phyloP scores from a whole-genome alignment of 192 early-diverging fungal genomes.

The Helicostylum pulchrum region DNA sequence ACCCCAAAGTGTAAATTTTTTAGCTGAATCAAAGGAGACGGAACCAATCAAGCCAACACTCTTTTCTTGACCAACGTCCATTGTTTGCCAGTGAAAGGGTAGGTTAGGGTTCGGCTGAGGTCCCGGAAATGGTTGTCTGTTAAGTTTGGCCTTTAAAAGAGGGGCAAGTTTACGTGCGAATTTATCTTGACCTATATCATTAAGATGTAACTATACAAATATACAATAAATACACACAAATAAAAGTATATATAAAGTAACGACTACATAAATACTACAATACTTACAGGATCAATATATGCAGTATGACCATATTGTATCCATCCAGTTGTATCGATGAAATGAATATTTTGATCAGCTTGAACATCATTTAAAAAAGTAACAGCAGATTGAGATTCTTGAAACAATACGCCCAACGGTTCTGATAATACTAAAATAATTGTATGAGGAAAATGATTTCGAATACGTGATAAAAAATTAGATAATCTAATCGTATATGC shows the following conservation, averaged over 20 bases:
- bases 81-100: constrained; percentile 26
- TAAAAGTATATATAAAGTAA: neutral
- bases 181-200: constrained; percentile 20
- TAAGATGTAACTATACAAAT: constrained; percentile 21
- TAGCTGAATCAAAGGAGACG: constrained; percentile 29
- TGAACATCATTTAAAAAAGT: neutral
- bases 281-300: constrained; percentile 15
- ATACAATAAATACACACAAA: neutral
- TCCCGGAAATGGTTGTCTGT: constrained; percentile 16
- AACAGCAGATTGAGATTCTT: constrained; percentile 20
- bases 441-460: neutral
- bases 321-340: constrained; percentile 26
- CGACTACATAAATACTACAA: neutral
- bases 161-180: constrained; percentile 26
- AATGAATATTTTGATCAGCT: constrained; percentile 25
- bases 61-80: constrained; percentile 28
- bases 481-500: neutral
- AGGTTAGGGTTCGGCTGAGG: constrained; percentile 18
- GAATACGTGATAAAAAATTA: constrained; percentile 10
- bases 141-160: constrained; percentile 25
- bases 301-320: constrained; percentile 21
- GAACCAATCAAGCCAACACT: constrained; percentile 22
- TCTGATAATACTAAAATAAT: constrained; percentile 23
- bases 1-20: constrained; percentile 32
- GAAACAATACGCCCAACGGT: constrained; percentile 20